Conservation (phyloP, 805 yeast genomes). For the Kodamaea laetipori region DNA sequence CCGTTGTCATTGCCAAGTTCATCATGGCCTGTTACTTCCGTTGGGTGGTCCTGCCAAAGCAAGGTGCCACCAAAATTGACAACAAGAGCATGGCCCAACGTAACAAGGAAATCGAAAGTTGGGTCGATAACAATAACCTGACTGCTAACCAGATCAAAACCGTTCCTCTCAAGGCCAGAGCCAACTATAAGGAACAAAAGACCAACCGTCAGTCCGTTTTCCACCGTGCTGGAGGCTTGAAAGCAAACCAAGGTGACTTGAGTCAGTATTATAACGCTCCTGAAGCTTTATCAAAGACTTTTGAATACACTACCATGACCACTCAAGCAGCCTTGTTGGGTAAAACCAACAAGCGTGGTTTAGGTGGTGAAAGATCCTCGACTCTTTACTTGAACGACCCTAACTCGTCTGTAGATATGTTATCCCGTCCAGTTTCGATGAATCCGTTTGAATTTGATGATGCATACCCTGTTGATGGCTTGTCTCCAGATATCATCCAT, state of each 20-base stretch:
- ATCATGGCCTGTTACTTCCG: constrained; percentile 85
- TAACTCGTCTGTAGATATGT: constrained; percentile 36
- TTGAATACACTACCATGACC: constrained; percentile 62
- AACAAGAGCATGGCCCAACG: constrained; percentile 63
- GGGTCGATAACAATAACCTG: constrained; percentile 61
- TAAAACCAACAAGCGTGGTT: constrained; percentile 14
- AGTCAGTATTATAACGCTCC: constrained; percentile 39
- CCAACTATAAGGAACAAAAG: constrained; percentile 42
- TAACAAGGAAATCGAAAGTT: constrained; percentile 71
- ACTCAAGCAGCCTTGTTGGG: constrained; percentile 54
- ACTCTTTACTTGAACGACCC: constrained; percentile 33
- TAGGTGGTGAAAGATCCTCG: constrained; percentile 25
- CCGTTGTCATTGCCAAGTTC: constrained; percentile 78
- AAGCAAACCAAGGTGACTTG: constrained; percentile 43
- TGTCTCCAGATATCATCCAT: constrained; percentile 62
- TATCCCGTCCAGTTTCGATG: constrained; percentile 29
- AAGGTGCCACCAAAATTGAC: constrained; percentile 73
- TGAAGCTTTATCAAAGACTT: constrained; percentile 37
- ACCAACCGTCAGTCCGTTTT: constrained; percentile 46
- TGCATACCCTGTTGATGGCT: constrained; percentile 41
- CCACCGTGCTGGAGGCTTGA: constrained; percentile 30
- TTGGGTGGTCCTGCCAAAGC: constrained; percentile 70
- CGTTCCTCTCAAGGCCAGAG: constrained; percentile 55
- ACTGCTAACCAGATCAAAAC: constrained; percentile 51
- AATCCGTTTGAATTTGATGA: constrained; percentile 40